Conservation (phyloP, 2,329 filamentous ascomycete genomes). For the Hypomyces rosellus region DNA sequence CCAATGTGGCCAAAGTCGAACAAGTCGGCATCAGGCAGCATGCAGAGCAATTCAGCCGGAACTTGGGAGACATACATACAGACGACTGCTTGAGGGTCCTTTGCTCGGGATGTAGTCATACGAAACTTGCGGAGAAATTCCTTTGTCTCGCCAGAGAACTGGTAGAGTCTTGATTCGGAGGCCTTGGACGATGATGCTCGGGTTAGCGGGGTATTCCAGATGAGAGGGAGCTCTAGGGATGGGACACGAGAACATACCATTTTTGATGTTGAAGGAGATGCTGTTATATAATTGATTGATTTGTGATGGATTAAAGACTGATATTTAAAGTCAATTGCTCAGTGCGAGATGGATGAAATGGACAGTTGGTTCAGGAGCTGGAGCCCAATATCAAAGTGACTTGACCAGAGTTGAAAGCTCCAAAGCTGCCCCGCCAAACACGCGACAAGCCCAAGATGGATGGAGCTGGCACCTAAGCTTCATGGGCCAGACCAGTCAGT, state of each 20-base stretch:
- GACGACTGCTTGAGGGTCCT: slow-evolving; percentile 83
- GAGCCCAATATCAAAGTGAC: no score
- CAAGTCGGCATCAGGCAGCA: neutral
- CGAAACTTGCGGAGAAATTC: slow-evolving; percentile 92
- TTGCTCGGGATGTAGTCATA: slow-evolving; percentile 79
- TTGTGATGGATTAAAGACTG: no score
- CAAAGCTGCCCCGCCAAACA: no score
- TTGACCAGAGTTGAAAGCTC: no score
- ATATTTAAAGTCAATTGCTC: no score
- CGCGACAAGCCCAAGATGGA: no score
- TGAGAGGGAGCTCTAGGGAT: neutral
- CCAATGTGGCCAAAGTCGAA: neutral
- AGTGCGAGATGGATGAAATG: no score
- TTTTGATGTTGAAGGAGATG: no score
- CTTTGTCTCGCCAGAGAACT: slow-evolving; percentile 85
- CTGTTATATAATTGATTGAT: no score
- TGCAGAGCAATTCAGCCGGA: neutral
- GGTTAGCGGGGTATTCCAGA: neutral
- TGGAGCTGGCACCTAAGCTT: no score
- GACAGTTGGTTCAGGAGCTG: no score
- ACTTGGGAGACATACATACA: slow-evolving; percentile 58
- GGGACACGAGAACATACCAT: neutral
- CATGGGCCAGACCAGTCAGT: no score
- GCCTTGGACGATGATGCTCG: slow-evolving; percentile 19
- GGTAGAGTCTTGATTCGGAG: slow-evolving; percentile 86